These are phyloP conservation scores for Senna tora DNA, from an alignment of 306 rosid species.

Conservation along the genomic window DNA sequence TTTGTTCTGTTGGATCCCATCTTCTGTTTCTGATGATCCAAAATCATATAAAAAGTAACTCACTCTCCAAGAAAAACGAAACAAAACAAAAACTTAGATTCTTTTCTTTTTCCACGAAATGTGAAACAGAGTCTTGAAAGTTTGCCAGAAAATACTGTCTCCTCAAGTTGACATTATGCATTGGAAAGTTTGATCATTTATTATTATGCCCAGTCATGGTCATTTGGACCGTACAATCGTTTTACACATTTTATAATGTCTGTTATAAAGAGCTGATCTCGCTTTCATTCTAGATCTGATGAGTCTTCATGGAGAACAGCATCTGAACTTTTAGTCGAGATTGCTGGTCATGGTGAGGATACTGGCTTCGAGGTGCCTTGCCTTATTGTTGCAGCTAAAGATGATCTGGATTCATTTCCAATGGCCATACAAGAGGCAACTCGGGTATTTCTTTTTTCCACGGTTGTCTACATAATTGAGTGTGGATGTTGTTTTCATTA, in stretches of 20 bases:
- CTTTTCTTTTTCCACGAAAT: too few relatives aligned
- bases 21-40: too few relatives aligned
- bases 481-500: slow-evolving; percentile 10
- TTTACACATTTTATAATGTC: slow-evolving; percentile 5
- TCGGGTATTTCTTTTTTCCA: slow-evolving; percentile 61
- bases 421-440: slow-evolving; percentile 89
- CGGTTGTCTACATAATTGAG: slow-evolving; percentile 14
- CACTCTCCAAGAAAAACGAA: too few relatives aligned
- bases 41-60: not conserved
- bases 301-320: slow-evolving; percentile 87
- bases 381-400: slow-evolving; percentile 97
- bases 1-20: slow-evolving; percentile 20
- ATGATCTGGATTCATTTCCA: slow-evolving; percentile 85
- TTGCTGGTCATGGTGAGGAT: slow-evolving; percentile 94
- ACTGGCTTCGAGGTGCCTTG: slow-evolving; percentile 98
- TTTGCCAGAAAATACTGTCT: not conserved
- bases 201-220: not conserved
- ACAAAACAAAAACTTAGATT: too few relatives aligned
- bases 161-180: too few relatives aligned
- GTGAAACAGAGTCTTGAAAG: not conserved
- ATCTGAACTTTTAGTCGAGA: slow-evolving; percentile 76
- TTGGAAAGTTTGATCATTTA: not conserved
- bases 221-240: slow-evolving; percentile 11
- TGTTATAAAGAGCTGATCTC: slow-evolving; percentile 18
- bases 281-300: slow-evolving; percentile 66